phyloP scores from a whole-genome alignment of 306 rosid genomes.

The Herpetospermum pedunculosum region DNA sequence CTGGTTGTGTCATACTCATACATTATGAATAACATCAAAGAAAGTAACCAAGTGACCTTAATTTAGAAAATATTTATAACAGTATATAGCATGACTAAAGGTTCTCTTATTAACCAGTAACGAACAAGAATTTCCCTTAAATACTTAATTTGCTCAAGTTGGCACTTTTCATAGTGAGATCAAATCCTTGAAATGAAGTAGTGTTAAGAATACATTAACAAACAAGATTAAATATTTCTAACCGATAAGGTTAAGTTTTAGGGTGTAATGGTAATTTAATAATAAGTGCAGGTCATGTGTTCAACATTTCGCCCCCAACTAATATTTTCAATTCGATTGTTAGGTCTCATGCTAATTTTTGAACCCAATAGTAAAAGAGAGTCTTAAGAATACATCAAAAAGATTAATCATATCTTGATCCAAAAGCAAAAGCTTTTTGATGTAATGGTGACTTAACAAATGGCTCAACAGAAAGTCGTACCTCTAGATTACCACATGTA shows the following conservation, averaged over 20 bases:
- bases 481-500: conserved; percentile 63
- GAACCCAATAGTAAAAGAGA: neutral
- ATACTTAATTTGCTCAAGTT: no score
- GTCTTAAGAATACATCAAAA: neutral
- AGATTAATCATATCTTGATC: neutral
- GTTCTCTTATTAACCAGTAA: no score
- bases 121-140: no score
- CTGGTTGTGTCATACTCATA: no score
- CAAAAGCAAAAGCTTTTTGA: neutral
- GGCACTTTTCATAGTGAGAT: neutral
- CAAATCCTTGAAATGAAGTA: neutral
- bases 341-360: neutral
- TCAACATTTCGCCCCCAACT: neutral
- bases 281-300: neutral
- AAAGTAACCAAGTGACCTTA: no score
- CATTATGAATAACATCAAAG: no score
- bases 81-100: no score
- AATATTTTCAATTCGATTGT: neutral
- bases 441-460: neutral
- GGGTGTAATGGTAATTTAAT: neutral
- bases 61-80: no score
- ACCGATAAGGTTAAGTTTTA: no score
- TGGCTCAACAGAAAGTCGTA: conserved; percentile 17
- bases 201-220: no score
- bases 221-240: no score